Base-by-base conservation (phyloP, 768 basidiomycete genomes). In the Termitomyces heimii region DNA sequence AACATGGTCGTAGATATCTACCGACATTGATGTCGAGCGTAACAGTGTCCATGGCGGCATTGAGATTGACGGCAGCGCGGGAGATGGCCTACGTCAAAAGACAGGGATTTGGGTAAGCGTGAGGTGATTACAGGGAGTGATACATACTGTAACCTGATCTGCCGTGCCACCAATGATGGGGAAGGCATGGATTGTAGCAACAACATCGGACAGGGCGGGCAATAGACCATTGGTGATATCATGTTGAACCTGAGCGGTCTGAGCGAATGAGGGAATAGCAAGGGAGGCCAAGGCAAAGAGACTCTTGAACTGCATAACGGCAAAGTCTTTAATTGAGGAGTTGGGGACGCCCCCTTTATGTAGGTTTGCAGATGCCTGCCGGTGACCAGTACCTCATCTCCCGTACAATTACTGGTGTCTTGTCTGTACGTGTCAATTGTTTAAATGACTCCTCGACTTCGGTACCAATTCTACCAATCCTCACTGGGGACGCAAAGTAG, bases 171-270 rank as follows among this genome's bases (percentile, higher is more conserved):
- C 68, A 2, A 66, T 67, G 16, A 58, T 60, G 9, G 73, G 68
- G 68, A 69, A 71, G 9, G 65, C 66, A 14, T 66, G 62, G 54
- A 77, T 70, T 5, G 62, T 57, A 29, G 55, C 64, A 55, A 74
- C 66, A n/a, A 75, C 67, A 26, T 60, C 60, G 13, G 65, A 71
- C 9, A 71, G 60, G 37, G 64, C 62, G 14, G 66, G 57, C 2
- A 65, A 50, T 51, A 75, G 68, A n/a, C 16, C 59, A 16, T 20
- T 59, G 12, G 44, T 54, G 44, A 74, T 64, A 62, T 73, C 74
- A 14, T 59, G 31, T 55, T 68, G 49, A 32, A 77, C 68, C 28
- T 68, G 49, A 2, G 67, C 66, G 29, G 67, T 46, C 10, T 22
- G 20, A 9, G 66, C 67, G 14, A 68, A 62, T 18, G 63, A 56